phyloP scores from a whole-genome alignment of 352 stramenopile species.

The Pilasporangium apinafurcum region DNA sequence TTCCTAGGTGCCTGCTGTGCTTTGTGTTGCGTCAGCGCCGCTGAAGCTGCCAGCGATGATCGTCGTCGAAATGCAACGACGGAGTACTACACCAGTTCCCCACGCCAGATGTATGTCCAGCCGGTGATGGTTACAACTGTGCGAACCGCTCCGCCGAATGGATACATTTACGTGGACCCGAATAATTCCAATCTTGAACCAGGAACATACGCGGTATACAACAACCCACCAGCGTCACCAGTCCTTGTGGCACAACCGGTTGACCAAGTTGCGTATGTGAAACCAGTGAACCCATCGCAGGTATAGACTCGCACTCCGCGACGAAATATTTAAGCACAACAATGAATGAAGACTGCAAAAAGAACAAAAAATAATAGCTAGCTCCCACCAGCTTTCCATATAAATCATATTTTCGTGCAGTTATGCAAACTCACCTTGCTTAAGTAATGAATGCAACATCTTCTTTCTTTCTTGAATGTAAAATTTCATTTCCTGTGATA shows the following conservation, averaged over 20 bases:
- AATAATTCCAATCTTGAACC: too few relatives aligned
- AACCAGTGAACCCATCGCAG: too few relatives aligned
- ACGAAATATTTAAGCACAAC: too few relatives aligned
- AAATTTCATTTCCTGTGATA: constrained; percentile 6
- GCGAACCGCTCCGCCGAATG: constrained; percentile 3
- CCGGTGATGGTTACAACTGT: constrained; percentile 16
- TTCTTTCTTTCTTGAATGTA: constrained; percentile 10
- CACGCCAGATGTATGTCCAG: constrained; percentile 25
- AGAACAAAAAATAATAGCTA: too few relatives aligned
- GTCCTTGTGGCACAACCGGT: too few relatives aligned
- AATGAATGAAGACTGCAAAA: too few relatives aligned
- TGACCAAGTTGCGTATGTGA: too few relatives aligned
- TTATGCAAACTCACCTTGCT: background rate
- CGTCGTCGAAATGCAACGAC: constrained; percentile 5
- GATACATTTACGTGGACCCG: constrained; percentile 9
- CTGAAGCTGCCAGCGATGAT: constrained; percentile 8
- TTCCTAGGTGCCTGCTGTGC: constrained; percentile 21
- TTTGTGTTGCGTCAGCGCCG: constrained; percentile 7
- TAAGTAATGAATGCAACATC: constrained; percentile 3
- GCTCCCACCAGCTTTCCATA: background rate
- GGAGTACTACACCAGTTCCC: constrained; percentile 2
- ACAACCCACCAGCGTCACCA: too few relatives aligned
- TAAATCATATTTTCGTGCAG: background rate
- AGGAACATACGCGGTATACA: background rate
- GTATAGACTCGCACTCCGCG: too few relatives aligned